A percentile compares a stretch with the other conserved stretches of the same genome.
Evolutionary conservation across 2,329 filamentous ascomycete genomes (phyloP).

Genomic region (Xylariaceae sp.): DNA sequence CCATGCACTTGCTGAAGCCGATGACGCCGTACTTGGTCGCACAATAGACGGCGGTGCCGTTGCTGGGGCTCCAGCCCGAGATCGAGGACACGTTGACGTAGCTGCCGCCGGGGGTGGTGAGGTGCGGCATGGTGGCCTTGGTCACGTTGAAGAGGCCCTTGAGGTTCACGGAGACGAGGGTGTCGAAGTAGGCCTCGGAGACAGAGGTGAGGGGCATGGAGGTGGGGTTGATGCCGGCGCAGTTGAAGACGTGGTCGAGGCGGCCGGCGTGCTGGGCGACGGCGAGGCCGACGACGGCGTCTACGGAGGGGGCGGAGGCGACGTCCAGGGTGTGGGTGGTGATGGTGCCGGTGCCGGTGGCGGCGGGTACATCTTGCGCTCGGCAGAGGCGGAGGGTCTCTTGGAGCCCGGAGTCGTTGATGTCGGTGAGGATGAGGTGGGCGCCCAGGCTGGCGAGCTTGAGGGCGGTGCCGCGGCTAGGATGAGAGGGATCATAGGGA

Average conservation of each 20-base stretch:
- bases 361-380: background rate
- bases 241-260: conserved; percentile 36
- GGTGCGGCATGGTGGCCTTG: conserved; percentile 35
- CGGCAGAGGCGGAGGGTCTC: conserved; percentile 15
- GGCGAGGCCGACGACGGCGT: conserved; percentile 9
- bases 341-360: background rate
- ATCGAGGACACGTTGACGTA: conserved; percentile 36
- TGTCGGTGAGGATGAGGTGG: conserved; percentile 14
- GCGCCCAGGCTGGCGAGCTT: conserved; percentile 15
- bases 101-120: conserved; percentile 19
- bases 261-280: conserved; percentile 16
- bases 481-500: too few species aligned
- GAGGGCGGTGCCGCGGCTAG: conserved; percentile 16
- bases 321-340: conserved; percentile 11
- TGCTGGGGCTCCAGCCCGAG: conserved; percentile 24
- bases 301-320: conserved; percentile 10
- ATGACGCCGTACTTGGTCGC: conserved; percentile 38
- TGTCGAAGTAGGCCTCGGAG: conserved; percentile 43
- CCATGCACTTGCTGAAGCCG: conserved; percentile 37
- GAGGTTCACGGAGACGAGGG: conserved; percentile 40
- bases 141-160: conserved; percentile 41
- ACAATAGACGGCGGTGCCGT: conserved; percentile 28
- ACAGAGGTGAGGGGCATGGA: conserved; percentile 33
- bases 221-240: conserved; percentile 44
- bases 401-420: conserved; percentile 10